Percentiles rank a stretch among this genome's conserved stretches.
These are phyloP conservation scores for Neoboletus magnificus DNA, from an alignment of 768 basidiomycete genomes.

Conservation along the genomic window DNA sequence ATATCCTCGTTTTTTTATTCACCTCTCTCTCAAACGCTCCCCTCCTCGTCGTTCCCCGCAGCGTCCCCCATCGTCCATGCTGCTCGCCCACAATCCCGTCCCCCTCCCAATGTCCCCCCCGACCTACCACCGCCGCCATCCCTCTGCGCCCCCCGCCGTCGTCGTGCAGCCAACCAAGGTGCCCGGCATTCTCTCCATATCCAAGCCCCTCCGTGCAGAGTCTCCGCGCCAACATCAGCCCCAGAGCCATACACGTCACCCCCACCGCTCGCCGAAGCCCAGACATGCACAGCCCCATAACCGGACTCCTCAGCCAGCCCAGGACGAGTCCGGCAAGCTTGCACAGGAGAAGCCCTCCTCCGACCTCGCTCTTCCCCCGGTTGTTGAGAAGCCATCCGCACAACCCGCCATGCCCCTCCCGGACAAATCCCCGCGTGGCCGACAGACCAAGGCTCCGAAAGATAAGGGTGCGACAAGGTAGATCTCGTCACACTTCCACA, in stretches of 20 bases:
- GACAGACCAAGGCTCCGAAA: conserved; percentile 38
- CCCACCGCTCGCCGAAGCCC: conserved; percentile 37
- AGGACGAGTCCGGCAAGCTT: conserved; percentile 32
- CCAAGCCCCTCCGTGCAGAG: conserved; percentile 47
- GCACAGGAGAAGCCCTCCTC: conserved; percentile 25
- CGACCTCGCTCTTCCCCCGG: conserved; percentile 33
- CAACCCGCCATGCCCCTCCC: conserved; percentile 17
- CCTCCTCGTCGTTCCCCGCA: conserved; percentile 5
- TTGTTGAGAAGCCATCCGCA: conserved; percentile 26
- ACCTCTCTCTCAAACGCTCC: background rate
- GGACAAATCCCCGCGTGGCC: conserved; percentile 33
- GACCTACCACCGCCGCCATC: conserved; percentile 55
- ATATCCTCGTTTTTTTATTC: conserved; percentile 23
- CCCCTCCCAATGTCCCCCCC: conserved; percentile 29
- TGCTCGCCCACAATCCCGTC: conserved; percentile 41
- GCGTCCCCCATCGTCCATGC: conserved; percentile 30
- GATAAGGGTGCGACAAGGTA: conserved; percentile 46
- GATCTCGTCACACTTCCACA: conserved; percentile 5
- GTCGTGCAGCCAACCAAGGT: conserved; percentile 70
- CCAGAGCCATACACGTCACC: conserved; percentile 34
- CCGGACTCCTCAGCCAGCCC: conserved; percentile 20
- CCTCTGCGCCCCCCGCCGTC: conserved; percentile 66
- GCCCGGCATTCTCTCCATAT: conserved; percentile 69
- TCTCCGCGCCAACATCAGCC: conserved; percentile 35
- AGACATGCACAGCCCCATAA: conserved; percentile 25